Evolutionary conservation across 202 grass and related monocot genomes (phyloP).

Genomic region (Digitaria exilis): DNA sequence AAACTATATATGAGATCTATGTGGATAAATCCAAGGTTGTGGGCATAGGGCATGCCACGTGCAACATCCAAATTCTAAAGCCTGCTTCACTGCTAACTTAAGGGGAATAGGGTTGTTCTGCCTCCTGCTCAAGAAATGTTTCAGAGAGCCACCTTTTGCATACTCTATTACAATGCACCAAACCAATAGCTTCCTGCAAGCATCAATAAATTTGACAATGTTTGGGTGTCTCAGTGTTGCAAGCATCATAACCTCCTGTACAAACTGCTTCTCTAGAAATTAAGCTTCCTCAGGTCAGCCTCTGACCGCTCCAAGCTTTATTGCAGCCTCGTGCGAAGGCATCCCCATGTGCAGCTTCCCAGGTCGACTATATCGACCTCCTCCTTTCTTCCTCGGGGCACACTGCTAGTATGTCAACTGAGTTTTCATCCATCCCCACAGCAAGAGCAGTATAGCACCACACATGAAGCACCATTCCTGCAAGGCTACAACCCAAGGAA

Average conservation of each 20-base stretch:
- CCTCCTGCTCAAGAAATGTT: conserved; percentile 71
- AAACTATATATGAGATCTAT: conserved; percentile 52
- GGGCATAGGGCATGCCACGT: conserved; percentile 77
- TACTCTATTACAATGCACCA: conserved; percentile 95
- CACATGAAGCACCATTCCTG: neutral
- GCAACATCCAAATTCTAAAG: conserved; percentile 62
- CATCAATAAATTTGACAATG: conserved; percentile 78
- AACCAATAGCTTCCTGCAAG: conserved; percentile 88
- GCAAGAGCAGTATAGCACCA: neutral
- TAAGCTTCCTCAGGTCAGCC: conserved; percentile 63
- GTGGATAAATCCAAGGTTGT: conserved; percentile 76
- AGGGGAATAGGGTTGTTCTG: conserved; percentile 64
- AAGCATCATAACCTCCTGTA: conserved; percentile 91
- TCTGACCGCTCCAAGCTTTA: conserved; percentile 81
- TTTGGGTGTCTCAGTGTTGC: conserved; percentile 74
- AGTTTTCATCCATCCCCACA: neutral
- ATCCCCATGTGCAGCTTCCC: neutral
- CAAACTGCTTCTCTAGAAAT: conserved; percentile 79
- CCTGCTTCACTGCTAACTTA: conserved; percentile 82
- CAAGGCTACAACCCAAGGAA: neutral
- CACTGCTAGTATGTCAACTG: too few species aligned
- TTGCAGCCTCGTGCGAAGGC: conserved; percentile 30
- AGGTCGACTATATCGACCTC: too few species aligned
- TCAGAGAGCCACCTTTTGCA: conserved; percentile 79
- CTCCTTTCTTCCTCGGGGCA: too few species aligned